phyloP scores from a whole-genome alignment of 139 green algal genomes.

The Diplosphaera chodatii region DNA sequence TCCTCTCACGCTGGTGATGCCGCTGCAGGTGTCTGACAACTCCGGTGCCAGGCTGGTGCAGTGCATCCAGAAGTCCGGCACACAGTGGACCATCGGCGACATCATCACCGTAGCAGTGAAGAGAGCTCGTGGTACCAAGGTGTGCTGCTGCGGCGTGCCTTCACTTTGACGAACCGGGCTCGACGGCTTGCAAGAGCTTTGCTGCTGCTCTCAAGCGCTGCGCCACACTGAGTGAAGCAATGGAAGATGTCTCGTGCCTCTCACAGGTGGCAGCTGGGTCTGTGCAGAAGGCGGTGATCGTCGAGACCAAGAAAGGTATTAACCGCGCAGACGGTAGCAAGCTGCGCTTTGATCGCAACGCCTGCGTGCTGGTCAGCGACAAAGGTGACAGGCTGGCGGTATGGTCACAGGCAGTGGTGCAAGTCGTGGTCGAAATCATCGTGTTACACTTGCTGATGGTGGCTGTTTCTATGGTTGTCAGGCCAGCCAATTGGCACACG shows the following conservation, averaged over 20 bases:
- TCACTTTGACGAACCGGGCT: too few relatives aligned
- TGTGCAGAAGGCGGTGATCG: constrained; percentile 50
- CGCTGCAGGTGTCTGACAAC: constrained; percentile 41
- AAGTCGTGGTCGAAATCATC: too few relatives aligned
- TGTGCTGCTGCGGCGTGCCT: neutral
- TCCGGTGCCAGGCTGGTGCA: constrained; percentile 46
- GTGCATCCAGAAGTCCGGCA: constrained; percentile 41
- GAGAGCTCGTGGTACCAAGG: constrained; percentile 35
- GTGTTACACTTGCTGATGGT: too few relatives aligned
- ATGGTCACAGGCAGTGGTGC: too few relatives aligned
- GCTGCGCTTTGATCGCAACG: constrained; percentile 50
- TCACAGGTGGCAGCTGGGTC: constrained; percentile 30
- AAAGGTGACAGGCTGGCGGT: too few relatives aligned
- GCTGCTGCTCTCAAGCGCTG: too few relatives aligned
- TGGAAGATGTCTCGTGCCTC: too few relatives aligned
- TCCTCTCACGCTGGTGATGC: too few relatives aligned
- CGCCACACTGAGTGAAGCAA: too few relatives aligned
- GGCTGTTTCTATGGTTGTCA: too few relatives aligned
- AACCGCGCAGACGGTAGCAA: constrained; percentile 28
- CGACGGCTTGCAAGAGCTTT: too few relatives aligned
- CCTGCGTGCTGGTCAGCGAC: constrained; percentile 47
- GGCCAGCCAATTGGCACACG: constrained; percentile 44
- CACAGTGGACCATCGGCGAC: constrained; percentile 38
- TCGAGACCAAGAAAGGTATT: constrained; percentile 51
- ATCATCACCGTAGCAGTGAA: constrained; percentile 59